A percentile compares a stretch with the other conserved stretches of the same genome.
These are phyloP conservation scores for Leccinum longicurvipes DNA, from an alignment of 768 basidiomycete genomes.

Conservation along the genomic window DNA sequence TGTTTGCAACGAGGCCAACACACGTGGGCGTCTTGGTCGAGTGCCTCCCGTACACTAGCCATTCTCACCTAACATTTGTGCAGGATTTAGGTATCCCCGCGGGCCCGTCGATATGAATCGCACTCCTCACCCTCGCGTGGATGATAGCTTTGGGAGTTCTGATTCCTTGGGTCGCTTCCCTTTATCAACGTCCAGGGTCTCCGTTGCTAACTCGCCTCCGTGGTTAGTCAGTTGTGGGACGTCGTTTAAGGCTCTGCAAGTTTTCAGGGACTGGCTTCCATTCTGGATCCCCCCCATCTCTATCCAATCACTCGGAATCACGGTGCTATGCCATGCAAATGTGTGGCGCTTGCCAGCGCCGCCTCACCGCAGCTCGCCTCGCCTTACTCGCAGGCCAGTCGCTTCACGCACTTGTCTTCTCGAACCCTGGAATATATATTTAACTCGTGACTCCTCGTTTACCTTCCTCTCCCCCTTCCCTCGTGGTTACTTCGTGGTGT, in stretches of 20 bases:
- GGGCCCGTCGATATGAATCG: background rate
- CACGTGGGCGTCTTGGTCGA: background rate
- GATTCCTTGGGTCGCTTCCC: too few species aligned
- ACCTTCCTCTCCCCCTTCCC: background rate
- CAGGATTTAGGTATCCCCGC: slow-evolving; percentile 1
- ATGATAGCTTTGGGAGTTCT: background rate
- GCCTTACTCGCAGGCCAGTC: slow-evolving; percentile 3
- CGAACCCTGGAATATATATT: slow-evolving; percentile 15
- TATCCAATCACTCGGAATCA: slow-evolving; percentile 2
- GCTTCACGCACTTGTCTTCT: background rate
- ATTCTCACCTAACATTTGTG: background rate
- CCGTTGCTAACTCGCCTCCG: background rate
- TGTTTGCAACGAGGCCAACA: slow-evolving; percentile 18
- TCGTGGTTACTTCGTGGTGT: slow-evolving; percentile 14
- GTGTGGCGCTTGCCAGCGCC: slow-evolving; percentile 4
- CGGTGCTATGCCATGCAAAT: slow-evolving; percentile 10
- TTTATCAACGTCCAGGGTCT: background rate
- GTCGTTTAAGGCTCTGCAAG: background rate
- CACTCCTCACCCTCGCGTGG: background rate
- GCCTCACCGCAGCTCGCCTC: slow-evolving; percentile 19
- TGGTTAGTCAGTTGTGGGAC: background rate
- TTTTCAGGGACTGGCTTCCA: slow-evolving; percentile 17
- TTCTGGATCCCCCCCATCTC: slow-evolving; percentile 3
- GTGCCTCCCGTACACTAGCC: background rate
- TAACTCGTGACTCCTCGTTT: slow-evolving; percentile 1